A percentile compares a stretch with the other conserved stretches of the same genome.
Conservation (phyloP, 768 basidiomycete species). For the Boletus huronensis region DNA sequence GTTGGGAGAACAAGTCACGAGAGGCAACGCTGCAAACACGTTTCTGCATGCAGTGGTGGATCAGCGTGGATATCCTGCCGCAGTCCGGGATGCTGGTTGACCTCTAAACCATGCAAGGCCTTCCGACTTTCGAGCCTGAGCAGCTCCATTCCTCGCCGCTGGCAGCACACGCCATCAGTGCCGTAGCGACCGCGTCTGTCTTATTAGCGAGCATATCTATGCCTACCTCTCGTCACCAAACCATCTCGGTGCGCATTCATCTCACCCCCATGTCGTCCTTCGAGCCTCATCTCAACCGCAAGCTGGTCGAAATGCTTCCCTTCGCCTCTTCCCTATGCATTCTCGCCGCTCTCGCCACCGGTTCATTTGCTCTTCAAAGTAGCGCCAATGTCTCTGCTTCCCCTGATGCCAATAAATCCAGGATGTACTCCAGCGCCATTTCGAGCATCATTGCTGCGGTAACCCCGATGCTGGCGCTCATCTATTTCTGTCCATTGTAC, state of each 20-base stretch:
- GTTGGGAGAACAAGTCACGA: slow-evolving; percentile 10
- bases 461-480: slow-evolving; percentile 34
- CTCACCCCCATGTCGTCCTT: slow-evolving; percentile 13
- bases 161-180: slow-evolving; percentile 30
- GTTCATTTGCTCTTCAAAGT: slow-evolving; percentile 31
- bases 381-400: slow-evolving; percentile 6
- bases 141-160: slow-evolving; percentile 25
- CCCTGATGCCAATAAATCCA: slow-evolving; percentile 26
- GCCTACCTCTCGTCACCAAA: slow-evolving; percentile 25
- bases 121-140: slow-evolving; percentile 30
- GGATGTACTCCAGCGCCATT: slow-evolving; percentile 35
- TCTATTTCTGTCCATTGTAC: slow-evolving; percentile 51
- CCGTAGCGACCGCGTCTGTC: slow-evolving; percentile 31
- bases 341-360: slow-evolving; percentile 33
- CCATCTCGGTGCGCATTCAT: slow-evolving; percentile 29
- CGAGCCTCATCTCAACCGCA: slow-evolving; percentile 14
- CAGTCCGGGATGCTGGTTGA: slow-evolving; percentile 18
- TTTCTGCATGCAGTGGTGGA: slow-evolving; percentile 22
- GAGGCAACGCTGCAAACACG: slow-evolving; percentile 32
- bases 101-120: slow-evolving; percentile 31
- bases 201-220: slow-evolving; percentile 29
- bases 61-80: slow-evolving; percentile 25
- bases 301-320: slow-evolving; percentile 38
- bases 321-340: slow-evolving; percentile 35
- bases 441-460: slow-evolving; percentile 36